Base-by-base conservation (phyloP, 2,329 filamentous ascomycete genomes). In the Aspergillus texensis region DNA sequence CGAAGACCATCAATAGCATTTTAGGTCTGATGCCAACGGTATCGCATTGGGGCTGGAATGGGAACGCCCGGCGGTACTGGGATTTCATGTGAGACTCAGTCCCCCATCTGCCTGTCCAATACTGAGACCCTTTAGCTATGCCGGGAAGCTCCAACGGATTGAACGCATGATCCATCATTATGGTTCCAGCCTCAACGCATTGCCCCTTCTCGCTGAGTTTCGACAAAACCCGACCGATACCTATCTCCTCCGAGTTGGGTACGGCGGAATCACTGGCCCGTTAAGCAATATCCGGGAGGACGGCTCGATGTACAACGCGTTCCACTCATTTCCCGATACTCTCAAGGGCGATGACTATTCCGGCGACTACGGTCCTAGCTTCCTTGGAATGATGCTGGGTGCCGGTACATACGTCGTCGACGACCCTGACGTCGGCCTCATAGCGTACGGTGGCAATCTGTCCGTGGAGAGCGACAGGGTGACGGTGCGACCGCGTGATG, bases 31-130 rank as follows among this genome's bases (percentile, higher is more conserved):
- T 82, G 78, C 85, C 86, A 0, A 85, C 84, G 0, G 82, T 88
- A 0, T 78, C 85, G 0, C 86, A 88, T 65, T 88, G 86, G 86
- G 86, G 84, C 3, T 88, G 83, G 83, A 87, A 88, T 58, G 86
- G 86, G 14, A 88, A 88, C 65, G 85, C 86, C 0, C 80, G 86
- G 1, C 75, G 86, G 6, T 88, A 88, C 71, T 88, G 86, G 86
- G 86, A 88, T 68, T 86, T 85, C 58, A 73, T 83, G 74, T 72
- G 61, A 5, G 43, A 48, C 50, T 9, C 32, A n/a, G 19, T 57
- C 10, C 46, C 32, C 32, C 19, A 24, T 6, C 4, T 16, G 14
- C 12, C 10, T 45, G 21, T 43, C 12, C 24, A 45, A 46, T 45
- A 9, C 48, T 60, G 28, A 30, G n/a, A 28, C 4, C 43, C 1